Conservation (phyloP, 1,139 yeast genomes). For the Protomyces inundatus region DNA sequence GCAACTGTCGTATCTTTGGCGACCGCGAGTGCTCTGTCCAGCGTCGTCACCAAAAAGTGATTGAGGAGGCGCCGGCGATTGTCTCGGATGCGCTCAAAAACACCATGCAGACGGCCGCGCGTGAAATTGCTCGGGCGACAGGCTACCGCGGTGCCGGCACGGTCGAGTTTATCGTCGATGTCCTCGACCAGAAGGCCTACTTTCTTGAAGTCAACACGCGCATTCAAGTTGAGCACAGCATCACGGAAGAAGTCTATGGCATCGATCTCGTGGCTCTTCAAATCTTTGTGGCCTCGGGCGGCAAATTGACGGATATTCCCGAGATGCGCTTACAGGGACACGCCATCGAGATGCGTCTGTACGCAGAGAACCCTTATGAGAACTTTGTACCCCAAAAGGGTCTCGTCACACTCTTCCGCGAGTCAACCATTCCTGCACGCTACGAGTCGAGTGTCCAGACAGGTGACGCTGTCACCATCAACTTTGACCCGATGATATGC, state of each 20-base stretch:
- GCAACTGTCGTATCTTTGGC: constrained; percentile 86
- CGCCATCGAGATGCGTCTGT: constrained; percentile 91
- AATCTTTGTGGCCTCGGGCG: constrained; percentile 5
- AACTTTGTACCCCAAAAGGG: constrained; percentile 97
- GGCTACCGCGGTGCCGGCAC: constrained; percentile 96
- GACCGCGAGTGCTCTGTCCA: constrained; percentile 97
- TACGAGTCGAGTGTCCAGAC: constrained; percentile 70
- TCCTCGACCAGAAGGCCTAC: constrained; percentile 77
- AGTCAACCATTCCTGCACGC: constrained; percentile 53
- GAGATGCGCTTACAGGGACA: constrained; percentile 6
- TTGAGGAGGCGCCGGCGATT: constrained; percentile 96
- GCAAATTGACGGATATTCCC: background rate
- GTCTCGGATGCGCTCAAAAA: constrained; percentile 45
- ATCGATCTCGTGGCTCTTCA: constrained; percentile 66
- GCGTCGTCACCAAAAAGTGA: constrained; percentile 91
- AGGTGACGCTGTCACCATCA: constrained; percentile 87
- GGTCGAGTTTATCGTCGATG: constrained; percentile 90
- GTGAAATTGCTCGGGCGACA: constrained; percentile 52
- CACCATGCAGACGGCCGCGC: constrained; percentile 71
- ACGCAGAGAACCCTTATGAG: constrained; percentile 94
- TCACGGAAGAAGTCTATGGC: constrained; percentile 93
- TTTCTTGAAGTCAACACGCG: constrained; percentile 95
- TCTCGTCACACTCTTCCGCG: constrained; percentile 13
- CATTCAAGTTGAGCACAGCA: constrained; percentile 95
- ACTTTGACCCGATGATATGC: constrained; percentile 94